phyloP scores from a whole-genome alignment of 805 yeast genomes.

The Clavispora carvajalis region DNA sequence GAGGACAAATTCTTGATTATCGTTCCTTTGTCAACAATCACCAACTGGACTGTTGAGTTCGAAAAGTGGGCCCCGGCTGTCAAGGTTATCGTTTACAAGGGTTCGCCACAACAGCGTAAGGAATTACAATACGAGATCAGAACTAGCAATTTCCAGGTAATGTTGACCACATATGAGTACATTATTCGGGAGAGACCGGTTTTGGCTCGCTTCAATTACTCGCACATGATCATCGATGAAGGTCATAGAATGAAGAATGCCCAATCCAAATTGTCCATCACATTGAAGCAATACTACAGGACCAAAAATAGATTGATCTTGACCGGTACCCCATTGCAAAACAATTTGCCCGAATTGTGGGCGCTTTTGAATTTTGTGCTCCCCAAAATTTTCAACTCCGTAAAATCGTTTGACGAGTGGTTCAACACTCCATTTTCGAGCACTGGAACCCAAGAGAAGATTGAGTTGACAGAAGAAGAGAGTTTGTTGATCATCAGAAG shows the following conservation, averaged over 20 bases:
- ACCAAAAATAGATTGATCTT: slow-evolving; percentile 74
- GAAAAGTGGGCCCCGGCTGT: slow-evolving; percentile 87
- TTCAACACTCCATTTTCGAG: slow-evolving; percentile 85
- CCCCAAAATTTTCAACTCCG: slow-evolving; percentile 82
- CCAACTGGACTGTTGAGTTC: slow-evolving; percentile 82
- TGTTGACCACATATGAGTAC: slow-evolving; percentile 78
- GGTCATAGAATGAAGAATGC: slow-evolving; percentile 87
- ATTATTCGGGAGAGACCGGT: slow-evolving; percentile 73
- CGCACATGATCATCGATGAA: slow-evolving; percentile 86
- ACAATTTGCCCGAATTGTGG: slow-evolving; percentile 82
- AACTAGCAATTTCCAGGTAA: slow-evolving; percentile 66
- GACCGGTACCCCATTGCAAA: slow-evolving; percentile 86
- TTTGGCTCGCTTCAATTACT: slow-evolving; percentile 65
- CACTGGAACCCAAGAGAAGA: slow-evolving; percentile 75
- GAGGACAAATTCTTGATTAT: slow-evolving; percentile 71
- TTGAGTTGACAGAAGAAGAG: slow-evolving; percentile 83
- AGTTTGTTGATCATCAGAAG: slow-evolving; percentile 75
- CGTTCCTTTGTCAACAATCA: slow-evolving; percentile 78
- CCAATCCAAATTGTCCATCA: slow-evolving; percentile 64
- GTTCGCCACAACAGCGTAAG: slow-evolving; percentile 69
- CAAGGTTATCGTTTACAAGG: slow-evolving; percentile 69
- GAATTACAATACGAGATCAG: slow-evolving; percentile 58
- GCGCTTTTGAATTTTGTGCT: slow-evolving; percentile 75
- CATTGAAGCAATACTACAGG: slow-evolving; percentile 65
- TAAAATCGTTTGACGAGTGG: slow-evolving; percentile 85